Conservation (phyloP, 2,329 filamentous ascomycete genomes). For the Xenosphaeropsis pyriputrescens region DNA sequence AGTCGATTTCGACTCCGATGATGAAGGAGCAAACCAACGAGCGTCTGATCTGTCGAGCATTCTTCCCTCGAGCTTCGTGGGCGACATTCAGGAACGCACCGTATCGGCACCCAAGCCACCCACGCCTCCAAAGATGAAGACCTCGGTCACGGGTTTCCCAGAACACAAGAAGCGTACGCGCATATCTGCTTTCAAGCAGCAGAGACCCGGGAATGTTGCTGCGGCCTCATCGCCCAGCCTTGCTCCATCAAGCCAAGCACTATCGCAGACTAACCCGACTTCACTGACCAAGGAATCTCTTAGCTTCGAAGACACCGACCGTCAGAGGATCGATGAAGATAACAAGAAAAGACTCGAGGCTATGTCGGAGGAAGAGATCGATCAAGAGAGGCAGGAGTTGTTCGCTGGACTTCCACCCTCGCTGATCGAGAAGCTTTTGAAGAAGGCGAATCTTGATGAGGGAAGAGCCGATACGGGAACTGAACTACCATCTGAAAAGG, state of each 20-base stretch:
- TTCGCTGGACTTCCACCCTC: constrained; percentile 61
- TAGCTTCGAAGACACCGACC: constrained; percentile 38
- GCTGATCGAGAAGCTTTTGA: constrained; percentile 61
- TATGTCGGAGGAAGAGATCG: constrained; percentile 76
- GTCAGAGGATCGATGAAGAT: constrained; percentile 63
- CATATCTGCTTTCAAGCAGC: constrained; percentile 68
- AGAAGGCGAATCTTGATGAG: constrained; percentile 16
- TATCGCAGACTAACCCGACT: constrained; percentile 7
- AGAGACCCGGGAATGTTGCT: constrained; percentile 20
- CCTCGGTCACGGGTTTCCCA: constrained; percentile 63
- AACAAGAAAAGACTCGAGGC: constrained; percentile 58
- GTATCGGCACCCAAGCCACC: constrained; percentile 44
- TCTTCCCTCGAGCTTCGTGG: constrained; percentile 31
- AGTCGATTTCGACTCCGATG: constrained; percentile 40
- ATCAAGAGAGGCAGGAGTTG: constrained; percentile 67
- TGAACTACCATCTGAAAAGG: constrained; percentile 2
- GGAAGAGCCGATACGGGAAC: constrained; percentile 17
- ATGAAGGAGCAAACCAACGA: constrained; percentile 19
- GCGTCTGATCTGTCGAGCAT: constrained; percentile 7
- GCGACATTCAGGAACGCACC: constrained; percentile 69
- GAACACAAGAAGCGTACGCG: constrained; percentile 65
- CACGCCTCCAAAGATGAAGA: constrained; percentile 42
- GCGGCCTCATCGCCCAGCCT: constrained; percentile 6
- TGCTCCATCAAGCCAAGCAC: constrained; percentile 7
- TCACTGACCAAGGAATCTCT: constrained; percentile 10